Base-by-base conservation (phyloP, 768 basidiomycete species). In the Fistulinella prunicolor region DNA sequence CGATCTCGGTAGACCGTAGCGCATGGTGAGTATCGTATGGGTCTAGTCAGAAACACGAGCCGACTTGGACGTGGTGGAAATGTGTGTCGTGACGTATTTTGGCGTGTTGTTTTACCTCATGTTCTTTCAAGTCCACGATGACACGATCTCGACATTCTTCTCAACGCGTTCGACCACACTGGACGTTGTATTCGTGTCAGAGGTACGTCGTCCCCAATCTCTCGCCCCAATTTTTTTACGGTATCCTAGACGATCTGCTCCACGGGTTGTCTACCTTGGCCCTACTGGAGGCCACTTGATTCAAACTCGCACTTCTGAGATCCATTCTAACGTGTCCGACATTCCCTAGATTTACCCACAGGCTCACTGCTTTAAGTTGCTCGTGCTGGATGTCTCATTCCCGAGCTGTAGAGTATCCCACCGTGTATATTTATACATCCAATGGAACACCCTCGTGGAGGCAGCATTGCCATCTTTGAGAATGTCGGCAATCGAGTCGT, bases 321-420 rank as follows among this genome's bases (percentile, higher is more conserved):
- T 80, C 47, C 67, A 82, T 48, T 73, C 76, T 2, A 75, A 66
- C 32, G 72, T 74, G 22, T 75, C 77, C 19, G 81, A 78, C 59
- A 53, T 79, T 19, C 73, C 76, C 68, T 68, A 0, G 64, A 72
- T 63, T 58, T 64, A 64, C 68, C 73, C 22, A 39, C 72, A 53
- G 49, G 64, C 53, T 55, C 75, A 28, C 46, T 58, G 51, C 83
- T 76, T n/a, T n/a, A n/a, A n/a, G n/a, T n/a, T 58, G 59, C 77
- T 9, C 83, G 77, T 1, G 84, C 71, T 9, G 85, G 86, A 56
- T 77, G 87, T 54, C 74, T 86, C 38, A 77, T 85, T 50, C 79
- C 85, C 0, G 51, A 70, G 13, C 69, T 75, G 21, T 46, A 3
- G 56, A 59, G 19, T 86, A 81, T 70, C 75, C 74, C 0, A 69